These are phyloP conservation scores for Corylus avellana DNA, from an alignment of 306 rosid species.

Conservation along the genomic window DNA sequence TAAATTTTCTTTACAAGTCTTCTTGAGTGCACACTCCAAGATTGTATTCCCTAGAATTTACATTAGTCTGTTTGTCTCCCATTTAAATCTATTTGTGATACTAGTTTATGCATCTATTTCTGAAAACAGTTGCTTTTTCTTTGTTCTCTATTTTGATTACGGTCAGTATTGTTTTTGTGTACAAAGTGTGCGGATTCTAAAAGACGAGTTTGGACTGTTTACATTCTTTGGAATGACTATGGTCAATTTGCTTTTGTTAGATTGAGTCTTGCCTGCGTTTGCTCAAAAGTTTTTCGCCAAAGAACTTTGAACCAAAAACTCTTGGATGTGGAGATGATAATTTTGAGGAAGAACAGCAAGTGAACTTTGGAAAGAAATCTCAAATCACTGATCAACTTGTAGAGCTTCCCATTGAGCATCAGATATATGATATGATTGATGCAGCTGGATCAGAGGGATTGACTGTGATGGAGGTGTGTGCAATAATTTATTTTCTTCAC, in stretches of 20 bases:
- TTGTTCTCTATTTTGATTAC: background rate
- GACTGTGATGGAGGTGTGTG: constrained; percentile 65
- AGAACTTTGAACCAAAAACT: constrained; percentile 40
- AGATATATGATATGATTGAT: constrained; percentile 71
- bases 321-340: constrained; percentile 41
- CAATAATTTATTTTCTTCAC: constrained; percentile 26
- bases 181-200: background rate
- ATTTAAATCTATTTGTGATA: background rate
- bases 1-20: background rate
- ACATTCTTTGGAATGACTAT: constrained; percentile 16
- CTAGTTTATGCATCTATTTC: background rate
- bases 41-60: background rate
- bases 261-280: constrained; percentile 55
- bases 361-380: constrained; percentile 48
- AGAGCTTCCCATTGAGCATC: constrained; percentile 78
- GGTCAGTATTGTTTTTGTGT: background rate
- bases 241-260: constrained; percentile 30
- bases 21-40: background rate
- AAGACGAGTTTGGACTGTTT: background rate
- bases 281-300: constrained; percentile 42
- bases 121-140: background rate
- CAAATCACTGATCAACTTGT: constrained; percentile 64
- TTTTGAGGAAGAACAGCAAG: constrained; percentile 39
- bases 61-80: background rate
- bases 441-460: constrained; percentile 70